Conservation (phyloP, 768 basidiomycete genomes). For the Psilocybe cubensis region DNA sequence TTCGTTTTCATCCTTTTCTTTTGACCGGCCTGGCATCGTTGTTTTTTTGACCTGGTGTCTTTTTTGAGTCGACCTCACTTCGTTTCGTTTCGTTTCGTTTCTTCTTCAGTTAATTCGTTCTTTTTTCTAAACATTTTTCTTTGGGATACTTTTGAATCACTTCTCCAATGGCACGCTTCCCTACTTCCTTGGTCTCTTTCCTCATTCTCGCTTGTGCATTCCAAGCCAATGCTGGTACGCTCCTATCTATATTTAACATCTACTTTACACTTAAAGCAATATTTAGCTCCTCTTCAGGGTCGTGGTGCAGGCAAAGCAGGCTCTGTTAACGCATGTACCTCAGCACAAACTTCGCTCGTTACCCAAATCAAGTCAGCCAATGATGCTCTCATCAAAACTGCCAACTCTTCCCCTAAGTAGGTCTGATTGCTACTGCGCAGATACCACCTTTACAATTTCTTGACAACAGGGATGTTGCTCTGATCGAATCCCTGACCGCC, state of each 20-base stretch:
- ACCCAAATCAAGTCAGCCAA: neutral
- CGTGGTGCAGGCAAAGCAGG: neutral
- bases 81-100: conserved; percentile 7
- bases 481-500: conserved; percentile 5
- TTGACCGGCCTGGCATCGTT: conserved; percentile 13
- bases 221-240: conserved; percentile 11
- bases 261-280: too few relatives aligned
- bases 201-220: conserved; percentile 12
- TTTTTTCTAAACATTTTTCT: conserved; percentile 3
- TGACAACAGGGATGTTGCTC: conserved; percentile 3
- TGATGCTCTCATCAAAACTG: neutral
- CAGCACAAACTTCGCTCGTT: neutral
- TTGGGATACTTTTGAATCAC: neutral
- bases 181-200: conserved; percentile 14
- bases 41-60: conserved; percentile 22
- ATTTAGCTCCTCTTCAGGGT: conserved; percentile 7
- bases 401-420: neutral
- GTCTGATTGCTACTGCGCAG: neutral
- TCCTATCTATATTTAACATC: neutral
- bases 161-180: conserved; percentile 25
- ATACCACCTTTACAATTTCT: neutral
- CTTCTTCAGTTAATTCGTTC: conserved; percentile 5
- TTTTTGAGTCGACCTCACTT: conserved; percentile 17
- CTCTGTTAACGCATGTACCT: neutral
- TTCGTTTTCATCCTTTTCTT: conserved; percentile 7